Conservation (phyloP, 306 rosid genomes). For the Herpetospermum pedunculosum region DNA sequence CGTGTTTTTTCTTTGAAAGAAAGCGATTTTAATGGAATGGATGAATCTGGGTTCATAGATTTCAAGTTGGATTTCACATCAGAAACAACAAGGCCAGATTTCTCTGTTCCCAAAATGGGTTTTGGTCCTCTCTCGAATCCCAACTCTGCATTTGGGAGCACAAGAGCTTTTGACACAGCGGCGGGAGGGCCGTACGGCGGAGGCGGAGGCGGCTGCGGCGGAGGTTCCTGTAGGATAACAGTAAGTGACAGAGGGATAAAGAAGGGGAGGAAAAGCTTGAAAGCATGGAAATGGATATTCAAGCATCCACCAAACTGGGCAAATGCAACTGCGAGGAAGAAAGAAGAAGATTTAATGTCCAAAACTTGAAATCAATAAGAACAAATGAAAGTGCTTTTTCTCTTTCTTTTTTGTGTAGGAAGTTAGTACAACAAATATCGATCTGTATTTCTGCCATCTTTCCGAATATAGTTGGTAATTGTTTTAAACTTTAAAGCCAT, state of each 20-base stretch:
- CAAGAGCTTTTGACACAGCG: slow-evolving; percentile 33
- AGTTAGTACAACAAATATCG: not conserved
- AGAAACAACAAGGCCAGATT: slow-evolving; percentile 44
- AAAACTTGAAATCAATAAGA: slow-evolving; percentile 26
- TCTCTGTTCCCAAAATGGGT: slow-evolving; percentile 29
- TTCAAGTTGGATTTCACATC: slow-evolving; percentile 75
- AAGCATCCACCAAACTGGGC: slow-evolving; percentile 53
- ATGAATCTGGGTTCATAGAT: slow-evolving; percentile 80
- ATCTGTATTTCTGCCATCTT: not conserved
- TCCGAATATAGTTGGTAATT: not conserved
- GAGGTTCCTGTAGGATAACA: slow-evolving; percentile 83
- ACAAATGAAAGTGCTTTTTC: not conserved
- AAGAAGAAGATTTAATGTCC: slow-evolving; percentile 44
- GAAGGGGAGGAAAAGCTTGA: slow-evolving; percentile 62
- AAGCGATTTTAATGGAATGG: slow-evolving; percentile 80
- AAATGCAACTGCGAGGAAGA: slow-evolving; percentile 34
- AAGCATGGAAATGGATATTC: slow-evolving; percentile 92
- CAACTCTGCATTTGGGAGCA: slow-evolving; percentile 39
- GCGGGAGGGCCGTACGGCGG: slow-evolving; percentile 15
- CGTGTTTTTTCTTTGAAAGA: slow-evolving; percentile 80
- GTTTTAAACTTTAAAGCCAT: not conserved
- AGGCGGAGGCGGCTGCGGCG: slow-evolving; percentile 16
- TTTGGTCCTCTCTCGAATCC: not conserved
- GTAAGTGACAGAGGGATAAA: slow-evolving; percentile 65
- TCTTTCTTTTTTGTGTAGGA: not conserved